phyloP scores from a whole-genome alignment of 192 early-diverging fungal species.

The Entrophospora sp. region DNA sequence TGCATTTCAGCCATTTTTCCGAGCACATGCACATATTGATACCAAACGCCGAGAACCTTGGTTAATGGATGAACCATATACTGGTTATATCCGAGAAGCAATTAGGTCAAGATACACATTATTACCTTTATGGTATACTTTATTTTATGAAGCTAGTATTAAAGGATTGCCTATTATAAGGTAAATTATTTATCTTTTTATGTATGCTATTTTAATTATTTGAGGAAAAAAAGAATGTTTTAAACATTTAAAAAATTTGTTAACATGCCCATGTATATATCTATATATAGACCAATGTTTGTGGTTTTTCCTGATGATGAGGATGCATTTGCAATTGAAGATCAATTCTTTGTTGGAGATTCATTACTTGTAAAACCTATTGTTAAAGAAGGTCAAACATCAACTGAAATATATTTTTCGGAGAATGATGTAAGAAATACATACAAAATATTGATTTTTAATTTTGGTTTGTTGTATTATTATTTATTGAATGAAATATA shows the following conservation, averaged over 20 bases:
- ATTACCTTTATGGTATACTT: constrained; percentile 87
- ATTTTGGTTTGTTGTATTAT: no score
- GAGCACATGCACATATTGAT: constrained; percentile 96
- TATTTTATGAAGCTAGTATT: constrained; percentile 70
- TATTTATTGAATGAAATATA: no score
- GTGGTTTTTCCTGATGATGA: constrained; percentile 79
- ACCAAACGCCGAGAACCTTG: constrained; percentile 96
- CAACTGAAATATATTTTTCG: constrained; percentile 68
- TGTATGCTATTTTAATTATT: neutral
- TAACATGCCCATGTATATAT: neutral
- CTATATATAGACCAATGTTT: constrained; percentile 84
- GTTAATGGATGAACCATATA: constrained; percentile 83
- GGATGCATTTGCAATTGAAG: constrained; percentile 67
- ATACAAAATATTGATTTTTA: neutral
- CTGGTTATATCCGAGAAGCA: constrained; percentile 66
- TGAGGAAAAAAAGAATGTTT: neutral
- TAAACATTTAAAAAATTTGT: constrained; percentile 17
- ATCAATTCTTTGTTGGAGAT: constrained; percentile 85
- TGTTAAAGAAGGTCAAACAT: constrained; percentile 43
- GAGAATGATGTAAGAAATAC: constrained; percentile 48
- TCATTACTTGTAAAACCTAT: constrained; percentile 69
- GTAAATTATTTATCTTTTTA: constrained; percentile 10
- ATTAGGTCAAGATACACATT: constrained; percentile 78
- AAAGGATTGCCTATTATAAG: constrained; percentile 74
- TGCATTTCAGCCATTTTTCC: constrained; percentile 94